Percentiles rank a stretch among this genome's conserved stretches.
Evolutionary conservation across 352 stramenopile species (phyloP).

Genomic region (Chrysophaeum taylorii): DNA sequence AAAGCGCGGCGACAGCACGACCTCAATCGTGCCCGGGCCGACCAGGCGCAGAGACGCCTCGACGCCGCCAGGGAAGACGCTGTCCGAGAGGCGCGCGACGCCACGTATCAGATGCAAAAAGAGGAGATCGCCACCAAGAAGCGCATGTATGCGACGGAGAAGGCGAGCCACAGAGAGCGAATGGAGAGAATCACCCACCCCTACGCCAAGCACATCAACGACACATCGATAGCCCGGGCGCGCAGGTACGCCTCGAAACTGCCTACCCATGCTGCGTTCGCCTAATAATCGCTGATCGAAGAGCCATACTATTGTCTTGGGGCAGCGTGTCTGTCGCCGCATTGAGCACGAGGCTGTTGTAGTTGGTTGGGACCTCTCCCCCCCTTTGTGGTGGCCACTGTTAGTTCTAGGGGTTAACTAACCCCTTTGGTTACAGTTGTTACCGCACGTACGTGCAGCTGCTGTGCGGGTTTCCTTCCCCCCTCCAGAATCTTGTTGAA

Average conservation of each 20-base stretch:
- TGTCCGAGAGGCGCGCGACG: slow-evolving; percentile 16
- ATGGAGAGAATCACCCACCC: slow-evolving; percentile 24
- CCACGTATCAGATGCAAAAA: slow-evolving; percentile 24
- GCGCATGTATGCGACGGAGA: slow-evolving; percentile 13
- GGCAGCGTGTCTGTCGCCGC: too few species aligned
- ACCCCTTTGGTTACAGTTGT: too few species aligned
- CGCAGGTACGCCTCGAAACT: background rate
- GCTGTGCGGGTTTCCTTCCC: too few species aligned
- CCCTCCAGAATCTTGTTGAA: too few species aligned
- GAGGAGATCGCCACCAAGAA: slow-evolving; percentile 24
- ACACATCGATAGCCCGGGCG: slow-evolving; percentile 20
- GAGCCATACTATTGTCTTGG: too few species aligned
- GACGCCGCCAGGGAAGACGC: slow-evolving; percentile 21
- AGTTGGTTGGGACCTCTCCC: too few species aligned
- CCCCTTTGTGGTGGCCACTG: too few species aligned
- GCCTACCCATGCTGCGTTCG: too few species aligned
- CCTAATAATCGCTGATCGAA: too few species aligned
- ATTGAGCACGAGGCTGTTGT: too few species aligned
- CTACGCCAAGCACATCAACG: slow-evolving; percentile 28
- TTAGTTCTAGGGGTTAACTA: too few species aligned
- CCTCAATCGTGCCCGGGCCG: slow-evolving; percentile 1
- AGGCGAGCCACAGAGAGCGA: slow-evolving; percentile 24
- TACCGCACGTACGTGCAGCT: too few species aligned
- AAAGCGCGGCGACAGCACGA: slow-evolving; percentile 23
- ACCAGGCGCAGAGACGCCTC: slow-evolving; percentile 15